A percentile compares a stretch with the other conserved stretches of the same genome.
These are phyloP conservation scores for Madurella fahalii DNA, from an alignment of 2,329 filamentous ascomycete genomes.

Conservation along the genomic window DNA sequence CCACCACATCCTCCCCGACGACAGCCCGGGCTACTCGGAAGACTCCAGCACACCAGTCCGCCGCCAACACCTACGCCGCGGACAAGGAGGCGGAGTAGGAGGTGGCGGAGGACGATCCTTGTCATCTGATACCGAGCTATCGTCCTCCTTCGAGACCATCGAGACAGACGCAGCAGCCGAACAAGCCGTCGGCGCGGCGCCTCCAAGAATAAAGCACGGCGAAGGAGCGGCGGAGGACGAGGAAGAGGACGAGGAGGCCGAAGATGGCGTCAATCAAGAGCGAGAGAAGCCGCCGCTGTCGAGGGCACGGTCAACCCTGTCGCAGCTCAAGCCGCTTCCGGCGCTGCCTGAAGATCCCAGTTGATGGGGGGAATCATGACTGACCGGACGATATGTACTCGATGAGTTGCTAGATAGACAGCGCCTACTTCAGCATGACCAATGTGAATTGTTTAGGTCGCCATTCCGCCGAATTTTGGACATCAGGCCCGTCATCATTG, in stretches of 20 bases:
- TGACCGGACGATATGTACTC: background rate
- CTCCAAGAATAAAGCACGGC: background rate
- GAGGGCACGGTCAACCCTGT: constrained; percentile 16
- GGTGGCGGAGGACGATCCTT: too few relatives aligned
- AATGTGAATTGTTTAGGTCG: background rate
- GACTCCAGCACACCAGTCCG: background rate
- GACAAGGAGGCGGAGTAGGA: background rate
- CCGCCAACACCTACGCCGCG: background rate
- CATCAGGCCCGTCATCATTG: too few relatives aligned
- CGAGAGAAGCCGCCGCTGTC: background rate
- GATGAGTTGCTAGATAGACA: background rate
- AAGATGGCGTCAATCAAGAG: constrained; percentile 1
- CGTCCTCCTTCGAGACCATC: too few relatives aligned
- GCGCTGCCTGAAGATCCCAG: constrained; percentile 34
- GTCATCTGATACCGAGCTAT: too few relatives aligned
- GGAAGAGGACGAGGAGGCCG: background rate
- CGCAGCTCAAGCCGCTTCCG: constrained; percentile 32
- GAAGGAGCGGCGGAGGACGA: background rate
- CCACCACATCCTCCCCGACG: constrained; percentile 10
- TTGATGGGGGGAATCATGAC: constrained; percentile 9
- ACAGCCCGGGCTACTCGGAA: constrained; percentile 8
- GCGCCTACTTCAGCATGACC: background rate
- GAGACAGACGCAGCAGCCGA: too few relatives aligned
- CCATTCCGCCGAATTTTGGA: too few relatives aligned
- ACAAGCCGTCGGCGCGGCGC: too few relatives aligned